A percentile compares a stretch with the other conserved stretches of the same genome.
Conservation (phyloP, 257 asterid species). For the Prunella vulgaris region DNA sequence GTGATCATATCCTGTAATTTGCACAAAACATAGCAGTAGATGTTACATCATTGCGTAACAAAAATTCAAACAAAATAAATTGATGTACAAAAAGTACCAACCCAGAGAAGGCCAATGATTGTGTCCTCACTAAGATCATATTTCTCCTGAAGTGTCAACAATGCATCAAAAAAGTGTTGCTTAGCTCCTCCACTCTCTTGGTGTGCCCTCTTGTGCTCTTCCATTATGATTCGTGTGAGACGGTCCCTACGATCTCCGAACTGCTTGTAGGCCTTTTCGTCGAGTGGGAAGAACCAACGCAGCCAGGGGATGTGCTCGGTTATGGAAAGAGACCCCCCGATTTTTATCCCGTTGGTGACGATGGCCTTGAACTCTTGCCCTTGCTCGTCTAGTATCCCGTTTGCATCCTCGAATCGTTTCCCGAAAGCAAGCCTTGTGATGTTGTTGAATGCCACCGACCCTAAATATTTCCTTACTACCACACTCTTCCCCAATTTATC, state of each 20-base stretch:
- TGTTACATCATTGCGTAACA: neutral
- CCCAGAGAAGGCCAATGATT: conserved; percentile 28
- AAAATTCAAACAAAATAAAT: neutral
- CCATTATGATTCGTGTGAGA: conserved; percentile 21
- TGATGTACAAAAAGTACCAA: neutral
- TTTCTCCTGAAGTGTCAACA: conserved; percentile 8
- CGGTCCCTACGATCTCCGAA: conserved; percentile 15
- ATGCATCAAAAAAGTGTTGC: conserved; percentile 22
- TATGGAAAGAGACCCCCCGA: conserved; percentile 18
- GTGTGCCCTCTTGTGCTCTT: conserved; percentile 19
- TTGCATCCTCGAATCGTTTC: conserved; percentile 46
- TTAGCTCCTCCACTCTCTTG: conserved; percentile 11
- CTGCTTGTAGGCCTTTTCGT: neutral
- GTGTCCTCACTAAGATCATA: conserved; percentile 21
- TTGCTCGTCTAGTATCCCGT: conserved; percentile 41
- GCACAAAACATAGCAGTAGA: neutral
- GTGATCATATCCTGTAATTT: conserved; percentile 20
- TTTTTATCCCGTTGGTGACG: conserved; percentile 34
- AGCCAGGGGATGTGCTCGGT: conserved; percentile 22
- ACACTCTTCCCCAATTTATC: conserved; percentile 45
- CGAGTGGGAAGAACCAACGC: conserved; percentile 13
- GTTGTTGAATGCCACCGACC: conserved; percentile 69
- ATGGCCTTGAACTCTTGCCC: conserved; percentile 65
- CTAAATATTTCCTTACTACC: conserved; percentile 54
- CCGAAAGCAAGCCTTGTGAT: conserved; percentile 72